Percentiles rank a stretch among this genome's conserved stretches.
Evolutionary conservation across 2,329 filamentous ascomycete species (phyloP).

Genomic region (Ascochyta koolunga): DNA sequence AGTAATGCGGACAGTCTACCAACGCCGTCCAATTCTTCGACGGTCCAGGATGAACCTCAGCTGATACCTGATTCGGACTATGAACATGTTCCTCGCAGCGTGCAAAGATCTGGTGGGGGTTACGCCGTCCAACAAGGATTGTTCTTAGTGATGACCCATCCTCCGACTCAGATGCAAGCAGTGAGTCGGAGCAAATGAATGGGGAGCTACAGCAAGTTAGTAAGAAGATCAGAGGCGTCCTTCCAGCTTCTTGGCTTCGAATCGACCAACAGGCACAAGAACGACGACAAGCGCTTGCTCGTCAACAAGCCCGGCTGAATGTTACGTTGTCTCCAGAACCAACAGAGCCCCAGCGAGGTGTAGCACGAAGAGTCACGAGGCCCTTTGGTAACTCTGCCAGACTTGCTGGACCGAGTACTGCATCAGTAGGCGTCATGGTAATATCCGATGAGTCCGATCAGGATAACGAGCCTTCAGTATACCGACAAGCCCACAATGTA

Average conservation of each 20-base stretch:
- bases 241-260: slow-evolving; percentile 58
- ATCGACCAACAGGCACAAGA: slow-evolving; percentile 51
- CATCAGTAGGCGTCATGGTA: slow-evolving; percentile 29
- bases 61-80: slow-evolving; percentile 26
- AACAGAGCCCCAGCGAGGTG: slow-evolving; percentile 39
- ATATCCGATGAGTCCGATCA: slow-evolving; percentile 48
- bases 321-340: slow-evolving; percentile 27
- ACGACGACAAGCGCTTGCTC: slow-evolving; percentile 26
- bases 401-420: not conserved
- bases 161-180: slow-evolving; percentile 25
- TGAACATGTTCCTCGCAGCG: slow-evolving; percentile 24
- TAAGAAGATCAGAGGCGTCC: slow-evolving; percentile 55
- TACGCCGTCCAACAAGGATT: slow-evolving; percentile 21
- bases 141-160: slow-evolving; percentile 29
- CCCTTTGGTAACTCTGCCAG: slow-evolving; percentile 3
- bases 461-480: slow-evolving; percentile 14
- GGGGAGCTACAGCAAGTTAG: slow-evolving; percentile 43
- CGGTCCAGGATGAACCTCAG: slow-evolving; percentile 26
- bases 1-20: slow-evolving; percentile 29
- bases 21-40: slow-evolving; percentile 43
- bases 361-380: slow-evolving; percentile 39
- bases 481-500: slow-evolving; percentile 11
- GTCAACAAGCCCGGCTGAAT: slow-evolving; percentile 18
- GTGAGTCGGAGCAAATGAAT: slow-evolving; percentile 41
- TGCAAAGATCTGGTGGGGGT: slow-evolving; percentile 18